Conservation (phyloP, 202 grass and related monocot species). For the Carex sylvatica region DNA sequence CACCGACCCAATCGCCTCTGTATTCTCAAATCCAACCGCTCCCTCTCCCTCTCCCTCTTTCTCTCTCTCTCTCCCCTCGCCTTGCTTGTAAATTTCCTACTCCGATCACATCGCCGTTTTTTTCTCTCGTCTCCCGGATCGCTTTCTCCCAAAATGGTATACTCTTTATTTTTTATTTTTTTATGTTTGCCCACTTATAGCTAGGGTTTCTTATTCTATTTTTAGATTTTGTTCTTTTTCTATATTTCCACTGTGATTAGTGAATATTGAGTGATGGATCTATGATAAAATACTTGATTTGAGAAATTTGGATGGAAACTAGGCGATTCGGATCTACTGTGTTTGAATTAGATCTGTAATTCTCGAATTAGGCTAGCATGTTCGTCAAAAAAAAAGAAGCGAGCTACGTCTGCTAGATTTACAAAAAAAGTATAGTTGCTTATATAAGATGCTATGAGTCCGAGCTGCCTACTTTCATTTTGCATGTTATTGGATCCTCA, state of each 20-base stretch:
- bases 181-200: not conserved
- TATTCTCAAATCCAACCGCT: conserved; percentile 4
- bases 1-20: conserved; percentile 4
- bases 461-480: not conserved
- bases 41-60: not conserved
- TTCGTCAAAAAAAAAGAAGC: too few species aligned
- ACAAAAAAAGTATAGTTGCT: too few species aligned
- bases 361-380: not conserved
- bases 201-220: conserved; percentile 28
- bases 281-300: not conserved
- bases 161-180: not conserved
- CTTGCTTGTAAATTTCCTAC: not conserved
- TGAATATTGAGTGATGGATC: conserved; percentile 10
- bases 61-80: not conserved
- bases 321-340: not conserved
- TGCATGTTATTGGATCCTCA: conserved; percentile 4
- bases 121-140: not conserved
- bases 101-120: not conserved
- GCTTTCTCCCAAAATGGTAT: conserved; percentile 21
- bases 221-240: not conserved
- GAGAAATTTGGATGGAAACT: not conserved
- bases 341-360: conserved; percentile 22
- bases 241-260: not conserved
- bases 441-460: not conserved
- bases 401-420: too few species aligned